These are phyloP conservation scores for Dryadomyces quercivorus DNA, from an alignment of 2,329 filamentous ascomycete species.

Conservation along the genomic window DNA sequence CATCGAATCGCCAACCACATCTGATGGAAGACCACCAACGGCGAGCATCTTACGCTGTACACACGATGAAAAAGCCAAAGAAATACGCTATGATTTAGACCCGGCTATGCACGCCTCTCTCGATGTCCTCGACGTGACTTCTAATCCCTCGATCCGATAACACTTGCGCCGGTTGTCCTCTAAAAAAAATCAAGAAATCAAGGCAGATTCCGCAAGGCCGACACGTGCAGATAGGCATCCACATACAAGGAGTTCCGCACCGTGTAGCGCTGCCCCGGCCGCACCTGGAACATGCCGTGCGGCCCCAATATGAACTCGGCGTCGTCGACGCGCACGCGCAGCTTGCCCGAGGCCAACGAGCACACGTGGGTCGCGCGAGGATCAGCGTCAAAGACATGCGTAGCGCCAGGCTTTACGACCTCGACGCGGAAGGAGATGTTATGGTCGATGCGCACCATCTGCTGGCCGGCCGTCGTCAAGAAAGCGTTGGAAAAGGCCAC, in stretches of 20 bases:
- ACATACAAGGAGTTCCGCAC: constrained; percentile 31
- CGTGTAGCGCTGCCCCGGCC: constrained; percentile 23
- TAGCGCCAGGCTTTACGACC: constrained; percentile 15
- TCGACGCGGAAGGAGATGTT: constrained; percentile 18
- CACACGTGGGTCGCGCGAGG: constrained; percentile 15
- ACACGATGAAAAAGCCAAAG: no score
- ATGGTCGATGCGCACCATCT: constrained; percentile 15
- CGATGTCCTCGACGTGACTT: no score
- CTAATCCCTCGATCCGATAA: no score
- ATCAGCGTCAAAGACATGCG: constrained; percentile 12
- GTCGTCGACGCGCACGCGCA: constrained; percentile 16
- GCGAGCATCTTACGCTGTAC: no score
- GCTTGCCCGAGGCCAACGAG: constrained; percentile 19
- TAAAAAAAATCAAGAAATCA: background rate
- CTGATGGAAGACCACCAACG: no score
- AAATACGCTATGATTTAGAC: no score
- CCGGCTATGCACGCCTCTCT: no score
- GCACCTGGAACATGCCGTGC: constrained; percentile 31
- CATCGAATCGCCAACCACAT: no score
- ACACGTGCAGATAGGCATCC: constrained; percentile 28
- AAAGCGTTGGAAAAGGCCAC: constrained; percentile 23
- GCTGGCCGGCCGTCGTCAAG: constrained; percentile 13
- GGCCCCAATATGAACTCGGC: constrained; percentile 28
- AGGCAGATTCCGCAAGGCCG: background rate
- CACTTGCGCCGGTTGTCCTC: no score